Evolutionary conservation across 257 asterid species (phyloP), one percentile per base, ranked within the genome.

Genomic region (Nicotiana attenuata): DNA sequence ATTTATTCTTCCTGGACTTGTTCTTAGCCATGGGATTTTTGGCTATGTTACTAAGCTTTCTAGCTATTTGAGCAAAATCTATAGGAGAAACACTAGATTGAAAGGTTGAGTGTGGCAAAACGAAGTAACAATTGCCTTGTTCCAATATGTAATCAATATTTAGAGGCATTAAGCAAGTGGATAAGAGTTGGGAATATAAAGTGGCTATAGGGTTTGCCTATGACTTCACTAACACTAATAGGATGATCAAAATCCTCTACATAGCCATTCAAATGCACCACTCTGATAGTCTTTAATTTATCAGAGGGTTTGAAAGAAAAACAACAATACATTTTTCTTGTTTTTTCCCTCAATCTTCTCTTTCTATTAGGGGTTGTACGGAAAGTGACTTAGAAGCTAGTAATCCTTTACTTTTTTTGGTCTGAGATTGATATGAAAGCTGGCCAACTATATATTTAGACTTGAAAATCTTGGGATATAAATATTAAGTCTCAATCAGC

Each of bases 81-180:
- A 64, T 14, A 0, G 93, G 88, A 24, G 93, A 88, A 29, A 88
- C 82, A 78, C 80, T 77, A 38, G 94, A 85, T 5, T 84, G 84
- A 17, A 92, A 88, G 4, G 88, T 86, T 0, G 93, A 84, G 31
- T 67, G 61, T 5, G 97, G 95, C 2, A 92, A 88, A 82, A 90
- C 33, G 88, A 92, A 91, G 80, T 89, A 91, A 22, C 87, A 60
- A 20, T 83, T 68, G 77, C 92, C 89, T 0, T 81, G 85, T 81
- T 91, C 90, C 41, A 92, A 81, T 35, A 73, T 61, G 14, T 82
- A n/a, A 10, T 87, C 81, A 19, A 61, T 65, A 29, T 81, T 81
- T 5, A 90, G 91, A 56, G 92, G 92, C 35, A 81, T 80, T 5
- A 91, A 80, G 35, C 84, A 67, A 41, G 82, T 33, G 57, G 86